Evolutionary conservation across 805 yeast species (phyloP).

Genomic region (Sugiyamaella floridensis): DNA sequence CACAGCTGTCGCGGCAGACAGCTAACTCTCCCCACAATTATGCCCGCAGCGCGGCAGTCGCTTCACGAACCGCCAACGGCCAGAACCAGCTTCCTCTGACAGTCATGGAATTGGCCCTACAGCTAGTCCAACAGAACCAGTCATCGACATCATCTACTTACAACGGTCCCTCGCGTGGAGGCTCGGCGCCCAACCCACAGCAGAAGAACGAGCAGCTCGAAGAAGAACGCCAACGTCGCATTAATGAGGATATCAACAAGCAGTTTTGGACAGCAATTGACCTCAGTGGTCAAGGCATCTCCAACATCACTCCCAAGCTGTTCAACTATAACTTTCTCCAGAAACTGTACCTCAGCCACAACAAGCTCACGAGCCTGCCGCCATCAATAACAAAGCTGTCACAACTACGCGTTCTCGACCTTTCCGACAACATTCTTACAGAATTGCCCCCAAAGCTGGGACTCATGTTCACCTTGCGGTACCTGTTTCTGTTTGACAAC

Average conservation of each 20-base stretch:
- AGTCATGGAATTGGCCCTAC: slow-evolving; percentile 35
- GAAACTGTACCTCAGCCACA: slow-evolving; percentile 80
- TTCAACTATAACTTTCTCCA: slow-evolving; percentile 81
- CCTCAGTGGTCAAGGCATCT: slow-evolving; percentile 80
- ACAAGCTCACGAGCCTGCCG: slow-evolving; percentile 66
- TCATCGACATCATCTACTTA: slow-evolving; percentile 8
- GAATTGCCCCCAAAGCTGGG: slow-evolving; percentile 84
- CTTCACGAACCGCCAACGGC: slow-evolving; percentile 39
- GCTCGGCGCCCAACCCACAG: slow-evolving; percentile 15
- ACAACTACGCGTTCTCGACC: slow-evolving; percentile 73
- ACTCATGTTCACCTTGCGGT: slow-evolving; percentile 68
- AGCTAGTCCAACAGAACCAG: slow-evolving; percentile 27
- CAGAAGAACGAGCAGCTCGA: slow-evolving; percentile 30
- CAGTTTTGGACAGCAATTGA: slow-evolving; percentile 95
- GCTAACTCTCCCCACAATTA: slow-evolving; percentile 63
- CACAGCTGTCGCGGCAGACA: slow-evolving; percentile 61
- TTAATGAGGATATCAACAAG: slow-evolving; percentile 38
- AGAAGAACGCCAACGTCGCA: slow-evolving; percentile 35
- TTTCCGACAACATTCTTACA: slow-evolving; percentile 67
- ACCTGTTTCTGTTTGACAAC: slow-evolving; percentile 83
- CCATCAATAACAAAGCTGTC: slow-evolving; percentile 57
- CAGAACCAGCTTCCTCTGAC: slow-evolving; percentile 25
- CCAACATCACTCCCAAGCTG: slow-evolving; percentile 60
- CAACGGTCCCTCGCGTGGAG: slow-evolving; percentile 21
- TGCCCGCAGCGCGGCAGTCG: slow-evolving; percentile 75